A percentile compares a stretch with the other conserved stretches of the same genome.
These are phyloP conservation scores for Diaporthe aspalathi DNA, from an alignment of 2,329 filamentous ascomycete genomes.

Conservation along the genomic window DNA sequence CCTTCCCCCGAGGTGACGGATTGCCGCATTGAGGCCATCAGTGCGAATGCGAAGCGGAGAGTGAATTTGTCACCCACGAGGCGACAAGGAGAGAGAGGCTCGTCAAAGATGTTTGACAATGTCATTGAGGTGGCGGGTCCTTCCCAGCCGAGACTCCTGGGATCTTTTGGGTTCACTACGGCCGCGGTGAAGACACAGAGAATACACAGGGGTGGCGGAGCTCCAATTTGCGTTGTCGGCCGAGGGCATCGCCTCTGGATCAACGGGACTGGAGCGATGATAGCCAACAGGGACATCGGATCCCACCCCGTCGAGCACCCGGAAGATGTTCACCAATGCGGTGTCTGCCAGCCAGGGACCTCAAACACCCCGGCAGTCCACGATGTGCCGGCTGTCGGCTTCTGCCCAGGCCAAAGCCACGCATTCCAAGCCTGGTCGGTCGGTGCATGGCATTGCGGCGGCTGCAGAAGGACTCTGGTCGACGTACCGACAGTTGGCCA, in stretches of 20 bases:
- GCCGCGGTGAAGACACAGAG: neutral
- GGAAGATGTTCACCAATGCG: neutral
- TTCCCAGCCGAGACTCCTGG: neutral
- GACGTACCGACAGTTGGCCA: neutral
- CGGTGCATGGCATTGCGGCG: neutral
- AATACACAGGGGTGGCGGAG: neutral
- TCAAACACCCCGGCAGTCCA: neutral
- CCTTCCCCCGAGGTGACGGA: neutral
- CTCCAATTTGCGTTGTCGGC: neutral
- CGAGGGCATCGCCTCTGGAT: neutral
- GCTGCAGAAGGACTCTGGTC: neutral
- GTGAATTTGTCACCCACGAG: neutral
- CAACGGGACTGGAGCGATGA: neutral
- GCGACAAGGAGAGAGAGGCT: neutral
- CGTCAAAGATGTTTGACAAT: slow-evolving; percentile 5
- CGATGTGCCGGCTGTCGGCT: neutral
- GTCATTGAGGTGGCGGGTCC: neutral
- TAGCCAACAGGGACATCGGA: neutral
- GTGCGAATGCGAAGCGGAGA: slow-evolving; percentile 14
- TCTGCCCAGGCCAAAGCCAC: slow-evolving; percentile 9
- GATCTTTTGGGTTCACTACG: neutral
- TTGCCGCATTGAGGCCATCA: slow-evolving; percentile 8
- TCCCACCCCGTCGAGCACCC: neutral
- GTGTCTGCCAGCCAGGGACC: neutral
- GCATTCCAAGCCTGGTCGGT: neutral